Conservation (phyloP, 768 basidiomycete genomes). For the Pleurotus sapidus region DNA sequence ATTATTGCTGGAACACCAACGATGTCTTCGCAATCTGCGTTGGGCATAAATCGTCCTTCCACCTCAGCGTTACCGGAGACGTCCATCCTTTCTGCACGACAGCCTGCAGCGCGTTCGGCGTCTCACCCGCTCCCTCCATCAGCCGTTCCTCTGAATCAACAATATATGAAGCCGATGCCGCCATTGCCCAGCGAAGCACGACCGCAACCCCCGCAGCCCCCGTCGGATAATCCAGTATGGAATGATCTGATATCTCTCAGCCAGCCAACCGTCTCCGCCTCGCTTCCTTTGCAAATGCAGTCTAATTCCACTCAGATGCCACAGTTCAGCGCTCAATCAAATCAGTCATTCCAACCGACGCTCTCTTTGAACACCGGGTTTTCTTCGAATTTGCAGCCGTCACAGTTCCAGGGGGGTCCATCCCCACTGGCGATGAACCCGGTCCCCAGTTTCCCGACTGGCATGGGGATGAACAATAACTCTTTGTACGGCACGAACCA, state of each 20-base stretch:
- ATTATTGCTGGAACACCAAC: slow-evolving; percentile 6
- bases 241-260: slow-evolving; percentile 53
- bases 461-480: neutral
- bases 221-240: slow-evolving; percentile 43
- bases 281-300: slow-evolving; percentile 51
- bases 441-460: neutral
- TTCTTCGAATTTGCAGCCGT: neutral
- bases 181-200: slow-evolving; percentile 4
- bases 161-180: slow-evolving; percentile 9
- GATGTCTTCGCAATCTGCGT: neutral
- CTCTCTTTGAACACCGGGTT: neutral
- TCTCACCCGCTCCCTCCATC: slow-evolving; percentile 19
- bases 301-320: slow-evolving; percentile 7
- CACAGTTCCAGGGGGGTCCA: neutral
- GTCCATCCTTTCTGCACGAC: slow-evolving; percentile 13
- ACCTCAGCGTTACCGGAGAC: slow-evolving; percentile 12
- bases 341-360: neutral
- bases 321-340: neutral
- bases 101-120: slow-evolving; percentile 18
- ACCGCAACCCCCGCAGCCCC: slow-evolving; percentile 16
- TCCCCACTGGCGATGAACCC: neutral
- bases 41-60: slow-evolving; percentile 14
- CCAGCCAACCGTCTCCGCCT: slow-evolving; percentile 38
- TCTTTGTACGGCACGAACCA: too few relatives aligned
- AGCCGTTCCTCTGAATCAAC: slow-evolving; percentile 16